phyloP scores from a whole-genome alignment of 257 asterid genomes.

The Knoxia roxburghii region DNA sequence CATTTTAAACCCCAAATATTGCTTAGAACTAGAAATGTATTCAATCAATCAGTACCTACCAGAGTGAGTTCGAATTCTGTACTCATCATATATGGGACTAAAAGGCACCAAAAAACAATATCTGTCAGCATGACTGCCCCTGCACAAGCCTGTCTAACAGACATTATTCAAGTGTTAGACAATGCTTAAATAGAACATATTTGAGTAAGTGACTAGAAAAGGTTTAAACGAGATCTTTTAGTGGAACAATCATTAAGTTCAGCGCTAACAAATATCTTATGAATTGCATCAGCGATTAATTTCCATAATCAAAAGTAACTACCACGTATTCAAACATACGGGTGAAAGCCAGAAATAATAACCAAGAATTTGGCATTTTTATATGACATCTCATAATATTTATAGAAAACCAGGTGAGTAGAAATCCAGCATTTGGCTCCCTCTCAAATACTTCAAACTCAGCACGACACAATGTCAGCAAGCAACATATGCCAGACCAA shows the following conservation, averaged over 20 bases:
- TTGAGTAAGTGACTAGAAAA: neutral
- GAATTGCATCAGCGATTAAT: neutral
- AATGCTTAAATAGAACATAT: conserved; percentile 4
- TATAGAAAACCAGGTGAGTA: too few relatives aligned
- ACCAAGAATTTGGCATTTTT: neutral
- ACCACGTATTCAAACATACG: too few relatives aligned
- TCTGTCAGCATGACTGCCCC: conserved; percentile 89
- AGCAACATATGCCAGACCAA: neutral
- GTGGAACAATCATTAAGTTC: neutral
- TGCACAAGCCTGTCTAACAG: conserved; percentile 48
- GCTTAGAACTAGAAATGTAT: neutral
- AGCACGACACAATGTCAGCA: neutral
- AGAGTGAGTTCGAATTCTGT: conserved; percentile 64
- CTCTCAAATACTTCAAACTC: neutral
- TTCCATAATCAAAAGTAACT: neutral
- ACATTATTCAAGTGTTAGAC: neutral
- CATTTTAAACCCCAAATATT: neutral
- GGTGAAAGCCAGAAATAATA: neutral
- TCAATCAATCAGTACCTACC: conserved; percentile 33
- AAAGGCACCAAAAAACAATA: conserved; percentile 77
- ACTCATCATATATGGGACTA: conserved; percentile 77
- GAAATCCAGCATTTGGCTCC: too few relatives aligned
- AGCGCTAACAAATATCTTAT: neutral
- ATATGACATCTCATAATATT: neutral
- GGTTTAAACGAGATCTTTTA: neutral